phyloP scores from a whole-genome alignment of 768 basidiomycete genomes.

The Phallus indusiatus region DNA sequence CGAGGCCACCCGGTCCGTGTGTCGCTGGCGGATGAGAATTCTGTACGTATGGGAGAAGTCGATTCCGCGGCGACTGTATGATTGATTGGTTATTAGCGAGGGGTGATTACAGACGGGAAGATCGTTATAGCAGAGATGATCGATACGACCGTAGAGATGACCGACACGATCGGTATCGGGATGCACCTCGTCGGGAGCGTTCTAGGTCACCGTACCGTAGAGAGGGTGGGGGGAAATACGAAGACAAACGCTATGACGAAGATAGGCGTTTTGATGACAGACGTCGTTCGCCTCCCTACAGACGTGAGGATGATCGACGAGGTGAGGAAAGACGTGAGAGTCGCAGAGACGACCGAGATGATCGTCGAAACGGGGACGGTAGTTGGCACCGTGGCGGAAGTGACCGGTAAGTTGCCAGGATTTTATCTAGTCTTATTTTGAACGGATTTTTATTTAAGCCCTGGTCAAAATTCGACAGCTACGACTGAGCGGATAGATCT shows the following conservation, averaged over 20 bases:
- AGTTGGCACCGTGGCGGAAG: slow-evolving; percentile 58
- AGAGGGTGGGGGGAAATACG: slow-evolving; percentile 32
- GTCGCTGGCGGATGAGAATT: slow-evolving; percentile 40
- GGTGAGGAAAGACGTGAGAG: slow-evolving; percentile 83
- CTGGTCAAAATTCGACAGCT: slow-evolving; percentile 8
- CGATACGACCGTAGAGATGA: slow-evolving; percentile 25
- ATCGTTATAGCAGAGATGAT: slow-evolving; percentile 34
- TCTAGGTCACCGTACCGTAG: slow-evolving; percentile 71
- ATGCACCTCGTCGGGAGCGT: slow-evolving; percentile 55
- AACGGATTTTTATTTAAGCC: slow-evolving; percentile 4
- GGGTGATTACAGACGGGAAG: slow-evolving; percentile 41
- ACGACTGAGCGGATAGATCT: slow-evolving; percentile 7
- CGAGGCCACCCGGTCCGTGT: slow-evolving; percentile 77
- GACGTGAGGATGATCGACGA: slow-evolving; percentile 78
- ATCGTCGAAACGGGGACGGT: slow-evolving; percentile 70
- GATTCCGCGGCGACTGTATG: not conserved
- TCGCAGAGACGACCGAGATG: slow-evolving; percentile 50
- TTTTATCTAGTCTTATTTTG: slow-evolving; percentile 1
- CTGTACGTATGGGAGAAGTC: slow-evolving; percentile 29
- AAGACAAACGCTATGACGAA: slow-evolving; percentile 49
- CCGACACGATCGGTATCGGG: slow-evolving; percentile 25
- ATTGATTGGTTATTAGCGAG: slow-evolving; percentile 1
- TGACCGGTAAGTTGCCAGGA: slow-evolving; percentile 6
- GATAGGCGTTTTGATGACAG: slow-evolving; percentile 42
- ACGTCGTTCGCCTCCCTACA: slow-evolving; percentile 51